Evolutionary conservation across 176 grass and related monocot genomes (phyloP).

Genomic region (Carex littledalei): DNA sequence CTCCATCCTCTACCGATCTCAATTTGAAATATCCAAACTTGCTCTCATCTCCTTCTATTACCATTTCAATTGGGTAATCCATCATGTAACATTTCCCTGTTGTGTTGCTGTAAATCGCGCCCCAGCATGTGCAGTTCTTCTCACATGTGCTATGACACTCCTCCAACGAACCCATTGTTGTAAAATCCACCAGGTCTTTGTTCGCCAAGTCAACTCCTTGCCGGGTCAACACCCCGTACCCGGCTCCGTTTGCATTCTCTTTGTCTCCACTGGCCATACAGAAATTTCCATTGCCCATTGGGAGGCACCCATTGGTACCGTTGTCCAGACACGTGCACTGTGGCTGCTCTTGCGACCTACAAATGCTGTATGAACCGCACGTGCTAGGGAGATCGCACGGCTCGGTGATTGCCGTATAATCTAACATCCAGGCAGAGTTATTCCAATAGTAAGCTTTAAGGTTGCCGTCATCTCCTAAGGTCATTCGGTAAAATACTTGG

Average conservation of each 20-base stretch:
- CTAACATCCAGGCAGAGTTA: constrained; percentile 43
- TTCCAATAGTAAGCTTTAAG: constrained; percentile 83
- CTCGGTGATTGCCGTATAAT: constrained; percentile 59
- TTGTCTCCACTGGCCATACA: constrained; percentile 23
- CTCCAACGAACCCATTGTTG: constrained; percentile 33
- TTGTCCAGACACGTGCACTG: constrained; percentile 59
- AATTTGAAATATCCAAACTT: constrained; percentile 82
- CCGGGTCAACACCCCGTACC: constrained; percentile 37
- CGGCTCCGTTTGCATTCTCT: constrained; percentile 22
- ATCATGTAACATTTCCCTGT: constrained; percentile 67
- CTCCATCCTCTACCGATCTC: background rate
- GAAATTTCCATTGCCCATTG: background rate
- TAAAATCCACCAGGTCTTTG: constrained; percentile 41
- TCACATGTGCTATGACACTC: constrained; percentile 69
- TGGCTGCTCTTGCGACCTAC: constrained; percentile 23
- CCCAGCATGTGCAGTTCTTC: constrained; percentile 89
- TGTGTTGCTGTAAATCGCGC: constrained; percentile 68
- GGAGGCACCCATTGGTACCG: constrained; percentile 33
- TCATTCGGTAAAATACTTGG: constrained; percentile 58
- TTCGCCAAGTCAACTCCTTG: constrained; percentile 68
- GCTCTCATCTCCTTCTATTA: constrained; percentile 53
- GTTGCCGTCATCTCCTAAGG: constrained; percentile 60
- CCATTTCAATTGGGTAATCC: constrained; percentile 67
- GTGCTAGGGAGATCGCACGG: constrained; percentile 56
- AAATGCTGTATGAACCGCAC: constrained; percentile 65